Percentiles rank a stretch among this genome's conserved stretches.
Evolutionary conservation across 2,329 filamentous ascomycete genomes (phyloP).

Genomic region (Cladosporium oxysporum): DNA sequence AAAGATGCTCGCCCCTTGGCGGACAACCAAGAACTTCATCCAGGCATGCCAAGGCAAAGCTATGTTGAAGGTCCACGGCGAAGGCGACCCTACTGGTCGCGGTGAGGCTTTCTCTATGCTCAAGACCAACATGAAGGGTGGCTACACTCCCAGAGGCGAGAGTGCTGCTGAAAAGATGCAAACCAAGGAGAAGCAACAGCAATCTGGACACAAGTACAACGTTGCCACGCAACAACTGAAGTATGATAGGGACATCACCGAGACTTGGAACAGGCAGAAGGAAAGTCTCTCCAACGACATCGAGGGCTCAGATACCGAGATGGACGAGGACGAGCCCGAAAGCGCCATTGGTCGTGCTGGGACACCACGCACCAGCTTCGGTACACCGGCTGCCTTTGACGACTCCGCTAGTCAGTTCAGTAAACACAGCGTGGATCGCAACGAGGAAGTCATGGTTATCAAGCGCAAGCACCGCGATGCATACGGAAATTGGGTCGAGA

Average conservation of each 20-base stretch:
- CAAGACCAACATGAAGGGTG: slow-evolving; percentile 97
- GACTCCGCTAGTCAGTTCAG: slow-evolving; percentile 65
- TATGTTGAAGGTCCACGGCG: slow-evolving; percentile 92
- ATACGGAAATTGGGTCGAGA: slow-evolving; percentile 55
- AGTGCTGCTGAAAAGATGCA: slow-evolving; percentile 85
- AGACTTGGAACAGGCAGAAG: slow-evolving; percentile 91
- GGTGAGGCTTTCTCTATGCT: slow-evolving; percentile 97
- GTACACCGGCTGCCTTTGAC: slow-evolving; percentile 64
- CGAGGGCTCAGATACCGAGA: slow-evolving; percentile 74
- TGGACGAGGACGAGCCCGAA: slow-evolving; percentile 60
- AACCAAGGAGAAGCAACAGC: slow-evolving; percentile 67
- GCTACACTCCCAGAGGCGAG: slow-evolving; percentile 87
- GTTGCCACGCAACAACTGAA: slow-evolving; percentile 90
- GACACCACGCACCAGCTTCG: slow-evolving; percentile 67
- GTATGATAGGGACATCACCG: slow-evolving; percentile 86
- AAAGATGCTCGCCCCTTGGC: slow-evolving; percentile 91
- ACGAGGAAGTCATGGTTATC: slow-evolving; percentile 71
- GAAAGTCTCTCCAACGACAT: slow-evolving; percentile 71
- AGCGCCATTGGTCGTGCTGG: slow-evolving; percentile 47
- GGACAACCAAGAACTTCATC: slow-evolving; percentile 93
- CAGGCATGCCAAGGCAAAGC: slow-evolving; percentile 92
- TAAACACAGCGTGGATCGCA: slow-evolving; percentile 51
- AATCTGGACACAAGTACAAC: slow-evolving; percentile 93
- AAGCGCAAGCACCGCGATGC: slow-evolving; percentile 66
- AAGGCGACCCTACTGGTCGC: slow-evolving; percentile 90